A percentile compares a stretch with the other conserved stretches of the same genome.
These are phyloP conservation scores for Hortiboletus campestris DNA, from an alignment of 768 basidiomycete genomes.

Conservation along the genomic window DNA sequence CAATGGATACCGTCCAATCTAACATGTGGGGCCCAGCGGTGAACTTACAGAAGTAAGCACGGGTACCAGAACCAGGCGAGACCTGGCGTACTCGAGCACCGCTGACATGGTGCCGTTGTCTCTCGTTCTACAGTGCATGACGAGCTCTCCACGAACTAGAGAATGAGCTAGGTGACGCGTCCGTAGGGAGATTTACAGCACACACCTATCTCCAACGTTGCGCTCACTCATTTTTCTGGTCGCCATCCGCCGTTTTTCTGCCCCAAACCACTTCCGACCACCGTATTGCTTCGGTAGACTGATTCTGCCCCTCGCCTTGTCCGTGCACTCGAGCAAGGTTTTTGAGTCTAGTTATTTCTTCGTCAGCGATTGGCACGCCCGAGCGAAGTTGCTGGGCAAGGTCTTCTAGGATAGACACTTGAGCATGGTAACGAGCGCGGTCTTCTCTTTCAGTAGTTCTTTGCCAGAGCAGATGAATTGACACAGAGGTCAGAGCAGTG, in stretches of 20 bases:
- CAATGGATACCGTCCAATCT: not conserved
- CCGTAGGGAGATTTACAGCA: not conserved
- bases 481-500: slow-evolving; percentile 61
- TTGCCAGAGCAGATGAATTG: slow-evolving; percentile 62
- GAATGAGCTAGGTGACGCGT: not conserved
- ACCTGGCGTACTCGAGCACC: not conserved
- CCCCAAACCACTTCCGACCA: slow-evolving; percentile 57
- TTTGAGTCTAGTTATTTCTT: slow-evolving; percentile 54
- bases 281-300: slow-evolving; percentile 25
- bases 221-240: slow-evolving; percentile 35
- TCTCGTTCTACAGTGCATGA: not conserved
- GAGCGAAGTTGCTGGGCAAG: slow-evolving; percentile 52
- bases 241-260: slow-evolving; percentile 23
- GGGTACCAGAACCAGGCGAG: not conserved
- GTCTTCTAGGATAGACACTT: slow-evolving; percentile 60
- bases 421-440: slow-evolving; percentile 52
- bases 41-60: not conserved
- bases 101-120: not conserved
- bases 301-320: slow-evolving; percentile 15
- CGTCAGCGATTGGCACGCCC: slow-evolving; percentile 42
- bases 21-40: not conserved
- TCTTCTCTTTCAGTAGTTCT: slow-evolving; percentile 52
- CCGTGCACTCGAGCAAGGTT: slow-evolving; percentile 47
- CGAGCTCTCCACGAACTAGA: not conserved
- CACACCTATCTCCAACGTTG: slow-evolving; percentile 41